Evolutionary conservation across 2,329 filamentous ascomycete species (phyloP).

Genomic region (Bipolaris gigantea): DNA sequence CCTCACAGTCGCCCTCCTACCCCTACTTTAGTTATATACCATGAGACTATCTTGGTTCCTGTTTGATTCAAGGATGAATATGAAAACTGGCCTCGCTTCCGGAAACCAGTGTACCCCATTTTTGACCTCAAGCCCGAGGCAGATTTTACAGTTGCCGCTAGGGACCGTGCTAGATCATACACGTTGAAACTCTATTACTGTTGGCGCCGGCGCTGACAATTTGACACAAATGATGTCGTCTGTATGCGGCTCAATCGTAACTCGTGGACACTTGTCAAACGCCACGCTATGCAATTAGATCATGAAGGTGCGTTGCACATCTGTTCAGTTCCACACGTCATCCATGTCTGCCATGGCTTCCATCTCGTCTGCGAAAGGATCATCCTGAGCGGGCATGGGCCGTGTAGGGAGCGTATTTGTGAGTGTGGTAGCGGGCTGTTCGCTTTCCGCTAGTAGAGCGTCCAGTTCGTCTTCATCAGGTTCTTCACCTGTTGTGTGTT

Average conservation of each 20-base stretch:
- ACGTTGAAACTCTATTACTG: background rate
- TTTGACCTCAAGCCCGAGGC: background rate
- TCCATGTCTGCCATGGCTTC: conserved; percentile 46
- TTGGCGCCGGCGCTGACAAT: background rate
- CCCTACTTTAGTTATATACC: too few relatives aligned
- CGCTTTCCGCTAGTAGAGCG: conserved; percentile 56
- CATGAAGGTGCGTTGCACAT: conserved; percentile 3
- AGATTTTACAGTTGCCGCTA: background rate
- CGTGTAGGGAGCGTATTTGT: conserved; percentile 14
- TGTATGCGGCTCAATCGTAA: background rate
- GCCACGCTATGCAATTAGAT: conserved; percentile 29
- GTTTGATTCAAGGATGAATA: too few relatives aligned
- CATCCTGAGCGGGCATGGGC: conserved; percentile 24
- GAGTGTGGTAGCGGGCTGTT: conserved; percentile 8
- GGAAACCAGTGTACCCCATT: background rate
- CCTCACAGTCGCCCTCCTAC: too few relatives aligned
- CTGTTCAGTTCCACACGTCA: conserved; percentile 32
- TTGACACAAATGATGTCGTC: background rate
- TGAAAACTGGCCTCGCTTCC: too few relatives aligned
- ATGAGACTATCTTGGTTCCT: too few relatives aligned
- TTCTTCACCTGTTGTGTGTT: conserved; percentile 28
- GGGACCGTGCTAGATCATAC: background rate
- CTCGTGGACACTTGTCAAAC: conserved; percentile 11
- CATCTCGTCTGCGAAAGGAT: conserved; percentile 46
- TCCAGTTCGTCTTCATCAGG: conserved; percentile 59